phyloP scores from a whole-genome alignment of 1,284 basidiomycete species.

The Rhizoctonia solani region DNA sequence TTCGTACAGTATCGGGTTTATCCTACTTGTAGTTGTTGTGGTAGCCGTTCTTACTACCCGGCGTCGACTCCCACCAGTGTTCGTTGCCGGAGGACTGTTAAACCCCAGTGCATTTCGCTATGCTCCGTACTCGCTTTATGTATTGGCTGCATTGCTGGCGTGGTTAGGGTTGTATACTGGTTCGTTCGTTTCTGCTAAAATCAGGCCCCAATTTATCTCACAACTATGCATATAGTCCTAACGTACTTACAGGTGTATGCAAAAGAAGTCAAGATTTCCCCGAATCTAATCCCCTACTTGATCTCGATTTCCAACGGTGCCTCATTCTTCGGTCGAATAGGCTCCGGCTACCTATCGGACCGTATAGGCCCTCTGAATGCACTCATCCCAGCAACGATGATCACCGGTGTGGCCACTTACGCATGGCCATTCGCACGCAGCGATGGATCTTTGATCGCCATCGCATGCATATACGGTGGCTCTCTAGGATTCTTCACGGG shows the following conservation, averaged over 20 bases:
- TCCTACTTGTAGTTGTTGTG: constrained; percentile 52
- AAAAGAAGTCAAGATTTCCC: constrained; percentile 46
- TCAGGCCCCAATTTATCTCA: neutral
- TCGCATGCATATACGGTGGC: constrained; percentile 59
- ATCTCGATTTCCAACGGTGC: constrained; percentile 53
- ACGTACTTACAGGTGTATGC: constrained; percentile 56
- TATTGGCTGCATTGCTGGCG: constrained; percentile 50
- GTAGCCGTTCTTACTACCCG: constrained; percentile 53
- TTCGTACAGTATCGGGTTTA: constrained; percentile 48
- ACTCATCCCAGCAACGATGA: constrained; percentile 57
- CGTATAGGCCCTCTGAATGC: constrained; percentile 55
- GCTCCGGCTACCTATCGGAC: constrained; percentile 51
- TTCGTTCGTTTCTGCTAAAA: constrained; percentile 41
- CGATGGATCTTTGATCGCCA: constrained; percentile 49
- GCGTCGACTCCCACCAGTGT: constrained; percentile 57
- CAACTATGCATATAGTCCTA: constrained; percentile 46
- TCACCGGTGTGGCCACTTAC: constrained; percentile 59
- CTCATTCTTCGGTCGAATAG: constrained; percentile 52
- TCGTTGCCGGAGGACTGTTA: constrained; percentile 55
- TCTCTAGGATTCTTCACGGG: constrained; percentile 61
- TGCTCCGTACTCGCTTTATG: constrained; percentile 52
- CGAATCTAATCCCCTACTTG: constrained; percentile 52
- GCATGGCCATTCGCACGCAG: constrained; percentile 60
- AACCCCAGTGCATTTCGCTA: constrained; percentile 56
- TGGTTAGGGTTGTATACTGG: constrained; percentile 67